Conservation (phyloP, 2,329 filamentous ascomycete species). For the Bipolaris oryzae region DNA sequence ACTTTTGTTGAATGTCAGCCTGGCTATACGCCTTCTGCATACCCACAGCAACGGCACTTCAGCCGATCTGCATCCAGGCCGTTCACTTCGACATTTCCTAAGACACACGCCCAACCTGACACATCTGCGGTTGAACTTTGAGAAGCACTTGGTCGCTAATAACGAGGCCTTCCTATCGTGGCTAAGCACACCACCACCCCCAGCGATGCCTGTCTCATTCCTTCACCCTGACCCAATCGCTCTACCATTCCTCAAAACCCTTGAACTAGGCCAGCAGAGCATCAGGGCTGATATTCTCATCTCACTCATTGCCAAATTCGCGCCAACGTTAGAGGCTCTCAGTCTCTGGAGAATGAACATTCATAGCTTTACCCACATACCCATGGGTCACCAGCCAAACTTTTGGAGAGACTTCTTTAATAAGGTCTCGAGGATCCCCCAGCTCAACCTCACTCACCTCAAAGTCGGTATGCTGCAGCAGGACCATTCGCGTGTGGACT, state of each 20-base stretch:
- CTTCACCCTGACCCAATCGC: conserved; percentile 18
- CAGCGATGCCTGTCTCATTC: background rate
- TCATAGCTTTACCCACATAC: background rate
- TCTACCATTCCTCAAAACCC: conserved; percentile 20
- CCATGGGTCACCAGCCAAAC: conserved; percentile 20
- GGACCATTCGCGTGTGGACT: conserved; percentile 16
- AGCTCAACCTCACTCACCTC: conserved; percentile 20
- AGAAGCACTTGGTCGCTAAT: conserved; percentile 20
- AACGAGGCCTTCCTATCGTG: conserved; percentile 44
- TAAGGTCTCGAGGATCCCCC: conserved; percentile 12
- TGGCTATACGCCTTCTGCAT: conserved; percentile 9
- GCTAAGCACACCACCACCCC: conserved; percentile 37
- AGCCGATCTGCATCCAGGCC: conserved; percentile 11
- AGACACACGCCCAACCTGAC: conserved; percentile 52
- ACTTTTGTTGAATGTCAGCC: conserved; percentile 51
- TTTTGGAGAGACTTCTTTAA: conserved; percentile 30
- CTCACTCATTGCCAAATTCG: conserved; percentile 48
- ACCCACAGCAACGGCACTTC: conserved; percentile 20
- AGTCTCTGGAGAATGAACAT: conserved; percentile 56
- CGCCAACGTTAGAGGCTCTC: conserved; percentile 53
- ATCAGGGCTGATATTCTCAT: conserved; percentile 15
- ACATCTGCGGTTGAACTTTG: conserved; percentile 62
- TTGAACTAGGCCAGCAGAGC: conserved; percentile 34
- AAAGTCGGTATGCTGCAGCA: conserved; percentile 29
- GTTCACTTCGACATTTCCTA: conserved; percentile 49